phyloP scores from a whole-genome alignment of 2,329 filamentous ascomycete genomes.

The Neonectria ditissima region DNA sequence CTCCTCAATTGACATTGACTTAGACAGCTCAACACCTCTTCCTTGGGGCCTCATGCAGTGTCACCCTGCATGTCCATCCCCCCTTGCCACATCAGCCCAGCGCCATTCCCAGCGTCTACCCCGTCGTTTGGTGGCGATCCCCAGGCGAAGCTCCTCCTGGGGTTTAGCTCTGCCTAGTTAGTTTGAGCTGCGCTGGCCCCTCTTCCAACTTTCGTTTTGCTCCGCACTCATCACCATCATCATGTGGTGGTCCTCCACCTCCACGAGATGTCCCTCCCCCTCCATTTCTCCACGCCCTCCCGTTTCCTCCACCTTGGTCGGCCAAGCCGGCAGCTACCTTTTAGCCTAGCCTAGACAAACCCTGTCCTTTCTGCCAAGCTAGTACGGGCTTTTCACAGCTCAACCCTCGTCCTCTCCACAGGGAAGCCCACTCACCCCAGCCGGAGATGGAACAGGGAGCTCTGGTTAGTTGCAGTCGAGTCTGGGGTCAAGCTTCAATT shows the following conservation, averaged over 20 bases:
- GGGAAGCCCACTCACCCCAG: constrained; percentile 9
- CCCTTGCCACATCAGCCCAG: not conserved
- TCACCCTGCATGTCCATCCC: not conserved
- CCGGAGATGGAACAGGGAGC: constrained; percentile 3
- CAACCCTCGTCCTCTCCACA: constrained; percentile 9
- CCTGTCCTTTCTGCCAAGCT: not conserved
- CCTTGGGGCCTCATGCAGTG: not conserved
- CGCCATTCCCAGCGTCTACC: not conserved
- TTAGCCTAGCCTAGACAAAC: not conserved
- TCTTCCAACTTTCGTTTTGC: not conserved
- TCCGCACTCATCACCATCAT: not conserved
- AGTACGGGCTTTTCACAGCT: not conserved
- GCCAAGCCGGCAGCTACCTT: constrained; percentile 1
- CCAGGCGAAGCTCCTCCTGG: not conserved
- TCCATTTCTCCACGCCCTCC: not conserved
- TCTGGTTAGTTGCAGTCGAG: constrained; percentile 1
- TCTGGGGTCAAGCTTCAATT: constrained; percentile 3
- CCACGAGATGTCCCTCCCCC: no score
- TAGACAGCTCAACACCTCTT: not conserved
- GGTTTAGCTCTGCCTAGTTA: not conserved
- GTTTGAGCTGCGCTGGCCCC: not conserved
- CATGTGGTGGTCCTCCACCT: not conserved
- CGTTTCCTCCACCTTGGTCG: not conserved
- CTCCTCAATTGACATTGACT: not conserved
- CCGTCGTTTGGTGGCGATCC: not conserved